phyloP scores from a whole-genome alignment of 2,329 filamentous ascomycete species.

The Talaromyces funiculosus region DNA sequence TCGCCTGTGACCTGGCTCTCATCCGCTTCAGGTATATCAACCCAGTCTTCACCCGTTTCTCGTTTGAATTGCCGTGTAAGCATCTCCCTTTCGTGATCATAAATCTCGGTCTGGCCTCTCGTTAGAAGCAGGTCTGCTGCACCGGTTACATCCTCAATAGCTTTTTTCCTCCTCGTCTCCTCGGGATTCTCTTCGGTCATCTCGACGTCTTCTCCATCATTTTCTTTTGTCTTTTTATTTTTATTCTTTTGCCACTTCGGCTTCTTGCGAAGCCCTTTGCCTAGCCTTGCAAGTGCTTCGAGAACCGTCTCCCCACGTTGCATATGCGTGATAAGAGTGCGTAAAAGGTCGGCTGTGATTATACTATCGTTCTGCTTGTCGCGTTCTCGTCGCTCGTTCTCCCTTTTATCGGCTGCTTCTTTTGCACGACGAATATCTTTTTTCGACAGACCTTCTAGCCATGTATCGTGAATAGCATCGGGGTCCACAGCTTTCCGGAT shows the following conservation, averaged over 20 bases:
- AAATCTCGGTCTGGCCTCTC: conserved; percentile 81
- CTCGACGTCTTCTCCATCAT: conserved; percentile 56
- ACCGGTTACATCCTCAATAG: conserved; percentile 77
- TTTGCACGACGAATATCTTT: conserved; percentile 87
- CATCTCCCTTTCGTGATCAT: conserved; percentile 79
- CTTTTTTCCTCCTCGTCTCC: conserved; percentile 63
- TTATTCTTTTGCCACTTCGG: conserved; percentile 55
- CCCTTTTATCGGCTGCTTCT: conserved; percentile 78
- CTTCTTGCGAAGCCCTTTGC: conserved; percentile 58
- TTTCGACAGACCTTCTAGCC: conserved; percentile 88
- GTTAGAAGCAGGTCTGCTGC: conserved; percentile 82
- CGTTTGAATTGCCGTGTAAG: conserved; percentile 75
- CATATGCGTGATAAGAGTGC: conserved; percentile 64
- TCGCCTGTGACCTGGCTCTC: conserved; percentile 20
- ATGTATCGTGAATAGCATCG: conserved; percentile 83
- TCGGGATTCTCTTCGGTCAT: conserved; percentile 65
- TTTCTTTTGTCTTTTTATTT: conserved; percentile 44
- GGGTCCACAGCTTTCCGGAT: conserved; percentile 83
- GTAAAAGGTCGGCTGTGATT: conserved; percentile 67
- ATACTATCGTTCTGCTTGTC: conserved; percentile 69
- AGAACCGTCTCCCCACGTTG: conserved; percentile 79
- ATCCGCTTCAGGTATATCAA: conserved; percentile 39
- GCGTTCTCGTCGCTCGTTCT: conserved; percentile 66
- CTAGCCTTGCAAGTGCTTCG: conserved; percentile 78
- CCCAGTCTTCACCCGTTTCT: conserved; percentile 85